Percentiles rank a stretch among this genome's conserved stretches.
phyloP scores from a whole-genome alignment of 768 basidiomycete genomes.

The Trichaptum fuscoviolaceum region DNA sequence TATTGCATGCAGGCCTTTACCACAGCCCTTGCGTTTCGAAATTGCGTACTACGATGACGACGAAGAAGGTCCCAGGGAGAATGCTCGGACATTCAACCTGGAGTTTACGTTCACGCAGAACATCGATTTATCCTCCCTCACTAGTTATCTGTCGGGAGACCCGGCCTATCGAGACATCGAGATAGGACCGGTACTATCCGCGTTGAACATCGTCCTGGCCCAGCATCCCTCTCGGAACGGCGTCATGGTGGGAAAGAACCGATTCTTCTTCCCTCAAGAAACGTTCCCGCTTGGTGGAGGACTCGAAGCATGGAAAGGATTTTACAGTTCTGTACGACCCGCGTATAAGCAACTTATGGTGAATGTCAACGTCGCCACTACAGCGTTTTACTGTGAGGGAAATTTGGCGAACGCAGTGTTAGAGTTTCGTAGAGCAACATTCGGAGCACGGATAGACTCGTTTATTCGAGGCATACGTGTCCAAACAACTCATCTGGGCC shows the following conservation, averaged over 20 bases:
- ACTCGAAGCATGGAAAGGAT: slow-evolving; percentile 55
- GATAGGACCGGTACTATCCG: slow-evolving; percentile 41
- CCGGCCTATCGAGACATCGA: slow-evolving; percentile 39
- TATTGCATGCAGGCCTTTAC: slow-evolving; percentile 34
- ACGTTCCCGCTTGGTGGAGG: slow-evolving; percentile 40
- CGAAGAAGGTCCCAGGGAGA: slow-evolving; percentile 26
- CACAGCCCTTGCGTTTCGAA: slow-evolving; percentile 35
- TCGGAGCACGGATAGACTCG: slow-evolving; percentile 51
- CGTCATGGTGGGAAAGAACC: slow-evolving; percentile 59
- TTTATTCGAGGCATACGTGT: slow-evolving; percentile 68
- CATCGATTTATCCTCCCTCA: slow-evolving; percentile 38
- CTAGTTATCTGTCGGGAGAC: slow-evolving; percentile 43
- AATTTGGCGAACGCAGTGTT: slow-evolving; percentile 40
- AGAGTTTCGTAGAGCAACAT: slow-evolving; percentile 41
- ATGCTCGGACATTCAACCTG: slow-evolving; percentile 35
- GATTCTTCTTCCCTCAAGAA: slow-evolving; percentile 54
- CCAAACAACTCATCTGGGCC: slow-evolving; percentile 63
- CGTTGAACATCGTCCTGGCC: slow-evolving; percentile 45
- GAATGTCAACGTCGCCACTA: slow-evolving; percentile 49
- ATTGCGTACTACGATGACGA: slow-evolving; percentile 44
- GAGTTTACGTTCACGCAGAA: slow-evolving; percentile 38
- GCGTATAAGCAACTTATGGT: slow-evolving; percentile 44
- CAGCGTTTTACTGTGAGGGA: slow-evolving; percentile 39
- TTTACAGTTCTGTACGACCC: slow-evolving; percentile 35
- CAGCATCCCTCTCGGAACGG: slow-evolving; percentile 43